Conservation (phyloP, 2,329 filamentous ascomycete genomes). For the Coniella vitis region DNA sequence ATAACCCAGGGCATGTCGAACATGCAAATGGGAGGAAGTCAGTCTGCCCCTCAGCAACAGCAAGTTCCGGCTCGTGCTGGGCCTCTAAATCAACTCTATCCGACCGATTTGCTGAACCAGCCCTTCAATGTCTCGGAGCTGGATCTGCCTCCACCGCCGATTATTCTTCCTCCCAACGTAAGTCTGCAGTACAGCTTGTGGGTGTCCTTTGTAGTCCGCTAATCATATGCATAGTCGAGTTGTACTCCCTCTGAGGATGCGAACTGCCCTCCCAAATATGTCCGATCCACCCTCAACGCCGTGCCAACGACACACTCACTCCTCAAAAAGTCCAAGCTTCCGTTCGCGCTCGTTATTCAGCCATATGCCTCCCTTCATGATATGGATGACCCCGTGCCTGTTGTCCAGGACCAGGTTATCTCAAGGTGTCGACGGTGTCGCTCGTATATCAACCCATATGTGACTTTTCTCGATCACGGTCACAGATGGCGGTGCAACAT, state of each 20-base stretch:
- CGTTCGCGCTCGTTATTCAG: constrained; percentile 92
- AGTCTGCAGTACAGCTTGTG: constrained; percentile 30
- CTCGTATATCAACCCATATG: constrained; percentile 97
- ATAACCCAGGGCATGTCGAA: constrained; percentile 81
- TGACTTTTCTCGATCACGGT: constrained; percentile 91
- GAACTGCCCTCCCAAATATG: constrained; percentile 89
- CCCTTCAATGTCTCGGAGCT: constrained; percentile 92
- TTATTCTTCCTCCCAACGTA: constrained; percentile 87
- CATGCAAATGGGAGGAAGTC: constrained; percentile 70
- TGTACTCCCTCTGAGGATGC: constrained; percentile 85
- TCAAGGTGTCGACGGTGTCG: constrained; percentile 91
- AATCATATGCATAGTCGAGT: constrained; percentile 55
- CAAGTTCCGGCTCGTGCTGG: constrained; percentile 42
- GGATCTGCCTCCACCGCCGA: constrained; percentile 83
- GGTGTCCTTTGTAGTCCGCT: background rate
- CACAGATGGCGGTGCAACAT: constrained; percentile 99
- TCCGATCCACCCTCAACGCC: constrained; percentile 90
- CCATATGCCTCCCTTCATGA: constrained; percentile 92
- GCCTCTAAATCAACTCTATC: constrained; percentile 79
- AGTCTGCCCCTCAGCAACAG: constrained; percentile 38
- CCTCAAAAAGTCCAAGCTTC: constrained; percentile 93
- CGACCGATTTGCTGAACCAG: constrained; percentile 84
- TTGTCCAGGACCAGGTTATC: constrained; percentile 95
- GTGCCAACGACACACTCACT: constrained; percentile 88
- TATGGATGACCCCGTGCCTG: constrained; percentile 80